Evolutionary conservation across 1,139 yeast species (phyloP), one percentile per base, ranked within the genome.

Genomic region (Arxiozyma telluris): DNA sequence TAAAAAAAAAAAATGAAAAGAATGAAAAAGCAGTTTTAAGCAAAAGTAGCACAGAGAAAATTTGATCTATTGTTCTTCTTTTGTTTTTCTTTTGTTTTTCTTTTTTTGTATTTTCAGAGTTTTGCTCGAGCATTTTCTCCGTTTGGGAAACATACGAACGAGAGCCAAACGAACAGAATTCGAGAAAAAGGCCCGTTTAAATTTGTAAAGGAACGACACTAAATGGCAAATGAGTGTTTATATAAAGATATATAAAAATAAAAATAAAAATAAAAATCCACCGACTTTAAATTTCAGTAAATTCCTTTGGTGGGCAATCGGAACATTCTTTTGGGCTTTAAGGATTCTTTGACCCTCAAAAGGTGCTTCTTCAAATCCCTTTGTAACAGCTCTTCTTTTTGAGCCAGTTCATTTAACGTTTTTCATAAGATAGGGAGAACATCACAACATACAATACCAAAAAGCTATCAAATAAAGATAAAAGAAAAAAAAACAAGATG

Each of bases 401-500:
- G n/a, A 12, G n/a, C 6, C n/a, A 1, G 39, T 15, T 15, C 8
- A 34, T 15, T 12, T n/a, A n/a, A n/a, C n/a, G n/a, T n/a, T n/a
- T n/a, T n/a, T 41, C 15, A 18, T n/a, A 9, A 41, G 2, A 4
- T 1, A 34, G 12, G 39, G 6, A 15, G n/a, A 27, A 15, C 39
- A 34, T 34, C n/a, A 34, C 17, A 34, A 34, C 39, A 15, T 15
- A 34, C n/a, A 34, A 15, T 34, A 15, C 39, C 7, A 9, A 27
- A 3, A 34, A 9, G 25, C 8, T 25, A 21, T 18, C 4, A 21
- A 4, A n/a, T n/a, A n/a, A n/a, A 41, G 42, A 17, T n/a, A 20
- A 41, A 41, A n/a, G 9, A 41, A n/a, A 41, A 41, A 41, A 22
- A 49, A 20, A 6, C 25, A 34, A 38, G 2, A 91, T 91, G 98